Percentiles rank a stretch among this genome's conserved stretches.
Evolutionary conservation across 1,284 basidiomycete species (phyloP).

Genomic region (Austroboletus novae-zelandiae): DNA sequence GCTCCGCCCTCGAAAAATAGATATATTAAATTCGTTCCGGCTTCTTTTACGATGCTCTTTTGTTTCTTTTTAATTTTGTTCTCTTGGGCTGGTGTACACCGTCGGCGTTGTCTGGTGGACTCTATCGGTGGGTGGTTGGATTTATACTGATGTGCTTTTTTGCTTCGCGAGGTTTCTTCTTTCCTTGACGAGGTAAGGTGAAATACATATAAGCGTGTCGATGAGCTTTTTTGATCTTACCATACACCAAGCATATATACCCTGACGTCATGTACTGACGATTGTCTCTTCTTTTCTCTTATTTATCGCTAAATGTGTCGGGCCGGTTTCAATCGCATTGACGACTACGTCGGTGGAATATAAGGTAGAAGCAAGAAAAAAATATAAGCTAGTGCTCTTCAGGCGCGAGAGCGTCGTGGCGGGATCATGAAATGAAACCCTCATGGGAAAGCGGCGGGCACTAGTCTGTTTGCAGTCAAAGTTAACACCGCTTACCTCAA

Average conservation of each 20-base stretch:
- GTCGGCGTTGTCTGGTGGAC: not conserved
- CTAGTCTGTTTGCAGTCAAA: too few species aligned
- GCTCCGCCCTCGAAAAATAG: not conserved
- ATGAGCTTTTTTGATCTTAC: slow-evolving; percentile 4
- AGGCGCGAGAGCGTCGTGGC: not conserved
- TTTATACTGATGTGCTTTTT: not conserved
- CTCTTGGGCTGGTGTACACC: not conserved
- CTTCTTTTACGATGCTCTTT: too few species aligned
- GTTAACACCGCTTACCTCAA: too few species aligned
- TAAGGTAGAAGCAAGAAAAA: not conserved
- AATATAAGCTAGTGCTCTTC: not conserved
- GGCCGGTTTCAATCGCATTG: too few species aligned
- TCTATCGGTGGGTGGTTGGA: not conserved
- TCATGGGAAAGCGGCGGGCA: too few species aligned
- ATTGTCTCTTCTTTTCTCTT: not conserved
- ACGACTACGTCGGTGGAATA: too few species aligned
- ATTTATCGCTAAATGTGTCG: not conserved
- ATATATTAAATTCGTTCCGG: not conserved
- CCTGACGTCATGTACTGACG: slow-evolving; percentile 1
- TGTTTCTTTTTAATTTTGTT: not conserved
- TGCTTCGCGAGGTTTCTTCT: not conserved
- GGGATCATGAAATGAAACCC: not conserved
- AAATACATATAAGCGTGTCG: slow-evolving; percentile 1
- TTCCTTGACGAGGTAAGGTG: slow-evolving; percentile 11
- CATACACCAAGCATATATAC: slow-evolving; percentile 4